Base-by-base conservation (phyloP, 2,329 filamentous ascomycete species). In the Exophiala phaeomuriformis region DNA sequence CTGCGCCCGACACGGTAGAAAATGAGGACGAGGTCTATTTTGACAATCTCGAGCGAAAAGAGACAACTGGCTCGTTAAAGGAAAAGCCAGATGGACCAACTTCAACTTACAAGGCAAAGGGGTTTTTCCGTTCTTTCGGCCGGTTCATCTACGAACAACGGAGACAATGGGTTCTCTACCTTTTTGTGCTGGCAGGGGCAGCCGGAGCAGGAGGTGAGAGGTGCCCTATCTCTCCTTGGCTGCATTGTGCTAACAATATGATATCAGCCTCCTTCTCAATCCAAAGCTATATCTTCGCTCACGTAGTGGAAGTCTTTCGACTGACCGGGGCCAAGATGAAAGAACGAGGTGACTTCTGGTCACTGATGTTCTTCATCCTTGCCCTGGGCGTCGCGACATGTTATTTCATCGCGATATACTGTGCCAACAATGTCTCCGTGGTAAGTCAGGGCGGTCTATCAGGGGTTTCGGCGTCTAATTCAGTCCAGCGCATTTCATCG, bases 301-400 rank as follows among this genome's bases (percentile, higher is more conserved):
- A 72, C 5, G 64, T 79, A 1, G 69, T 79, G 36, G 62, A 70
- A 41, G 73, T 75, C 2, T 81, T 80, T 55, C 69, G 70, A 37
- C 66, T 72, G 35, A 68, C 65, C 9, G 68, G 71, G 0, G 48
- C 64, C 5, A 64, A 68, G 56, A 70, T 72, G 2, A 65, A 69
- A 19, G 55, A 69, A 1, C 64, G 71, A 48, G 74, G 71, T 6
- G 70, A 79, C 58, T 78, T 79, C 61, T 79, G 72, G 65, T 69
- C 75, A 0, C 68, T 80, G 8, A 80, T 80, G 75, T 79, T 80
- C 63, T 78, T 80, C 61, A 64, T 80, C 5, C 70, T 80, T 4
- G 76, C 77, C 0, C 58, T 80, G 5, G 73, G 66, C 1, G 73
- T 76, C 32, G 65, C 71, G 0, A 40, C 70, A 3, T 71, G 67